A percentile compares a stretch with the other conserved stretches of the same genome.
phyloP scores from a whole-genome alignment of 257 asterid genomes.

The Gentiana dahurica region DNA sequence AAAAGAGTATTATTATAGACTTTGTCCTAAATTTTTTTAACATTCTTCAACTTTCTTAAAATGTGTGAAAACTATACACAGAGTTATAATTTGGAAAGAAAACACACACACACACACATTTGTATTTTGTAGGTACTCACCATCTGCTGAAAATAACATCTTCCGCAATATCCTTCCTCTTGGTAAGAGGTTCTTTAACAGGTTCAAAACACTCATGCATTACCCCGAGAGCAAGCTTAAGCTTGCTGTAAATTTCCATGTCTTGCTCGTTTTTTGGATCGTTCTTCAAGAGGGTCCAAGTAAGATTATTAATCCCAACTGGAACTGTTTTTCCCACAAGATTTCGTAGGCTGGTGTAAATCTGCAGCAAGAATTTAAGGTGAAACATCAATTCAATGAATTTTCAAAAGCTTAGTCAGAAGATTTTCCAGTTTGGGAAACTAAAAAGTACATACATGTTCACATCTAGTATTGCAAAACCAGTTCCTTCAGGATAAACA shows the following conservation, averaged over 20 bases:
- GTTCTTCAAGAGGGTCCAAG: constrained; percentile 40
- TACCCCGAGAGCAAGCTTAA: constrained; percentile 62
- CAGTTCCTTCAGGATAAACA: constrained; percentile 20
- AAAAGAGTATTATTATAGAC: too few relatives aligned
- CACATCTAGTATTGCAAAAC: too few relatives aligned
- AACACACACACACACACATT: too few relatives aligned
- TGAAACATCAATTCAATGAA: too few relatives aligned
- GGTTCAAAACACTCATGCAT: constrained; percentile 93
- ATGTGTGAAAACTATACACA: too few relatives aligned
- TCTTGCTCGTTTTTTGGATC: neutral
- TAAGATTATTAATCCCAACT: constrained; percentile 39
- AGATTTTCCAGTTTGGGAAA: too few relatives aligned
- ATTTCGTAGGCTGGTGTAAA: constrained; percentile 43
- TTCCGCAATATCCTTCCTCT: constrained; percentile 71
- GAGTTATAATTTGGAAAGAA: too few relatives aligned
- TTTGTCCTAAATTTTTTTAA: too few relatives aligned
- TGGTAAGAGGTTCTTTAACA: constrained; percentile 56
- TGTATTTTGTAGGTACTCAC: constrained; percentile 25
- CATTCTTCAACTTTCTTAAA: too few relatives aligned
- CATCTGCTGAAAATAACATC: constrained; percentile 72
- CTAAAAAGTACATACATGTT: too few relatives aligned
- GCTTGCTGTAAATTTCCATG: constrained; percentile 61
- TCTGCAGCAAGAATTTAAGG: constrained; percentile 27
- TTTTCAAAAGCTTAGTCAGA: too few relatives aligned
- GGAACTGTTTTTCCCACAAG: constrained; percentile 48